phyloP scores from a whole-genome alignment of 2,329 filamentous ascomycete genomes.

The Hymenoscyphus fructigenus region DNA sequence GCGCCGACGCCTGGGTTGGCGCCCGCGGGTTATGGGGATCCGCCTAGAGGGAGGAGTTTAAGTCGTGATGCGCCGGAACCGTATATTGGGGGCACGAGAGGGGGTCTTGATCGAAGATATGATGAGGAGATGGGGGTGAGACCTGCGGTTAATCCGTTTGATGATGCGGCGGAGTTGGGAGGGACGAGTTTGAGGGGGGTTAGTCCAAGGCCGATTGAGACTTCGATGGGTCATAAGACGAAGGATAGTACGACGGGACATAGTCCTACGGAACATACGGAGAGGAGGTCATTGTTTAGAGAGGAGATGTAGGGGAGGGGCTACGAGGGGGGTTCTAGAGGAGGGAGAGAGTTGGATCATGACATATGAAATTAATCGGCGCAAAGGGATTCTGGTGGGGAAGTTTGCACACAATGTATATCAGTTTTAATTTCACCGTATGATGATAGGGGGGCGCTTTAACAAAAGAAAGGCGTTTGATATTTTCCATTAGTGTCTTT shows the following conservation, averaged over 20 bases:
- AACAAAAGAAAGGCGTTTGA: neutral
- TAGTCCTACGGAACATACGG: slow-evolving; percentile 47
- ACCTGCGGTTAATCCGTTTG: slow-evolving; percentile 63
- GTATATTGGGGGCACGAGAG: slow-evolving; percentile 40
- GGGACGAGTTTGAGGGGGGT: slow-evolving; percentile 65
- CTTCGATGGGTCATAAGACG: slow-evolving; percentile 35
- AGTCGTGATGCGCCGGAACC: slow-evolving; percentile 46
- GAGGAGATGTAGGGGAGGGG: slow-evolving; percentile 58
- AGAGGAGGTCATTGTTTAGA: slow-evolving; percentile 67
- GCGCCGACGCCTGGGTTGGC: slow-evolving; percentile 46
- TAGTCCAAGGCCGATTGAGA: slow-evolving; percentile 71
- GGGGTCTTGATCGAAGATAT: slow-evolving; percentile 45
- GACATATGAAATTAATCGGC: slow-evolving; percentile 7
- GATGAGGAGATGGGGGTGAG: slow-evolving; percentile 45
- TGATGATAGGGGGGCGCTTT: neutral
- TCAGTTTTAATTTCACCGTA: neutral
- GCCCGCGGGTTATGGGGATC: slow-evolving; percentile 42
- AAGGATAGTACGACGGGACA: slow-evolving; percentile 30
- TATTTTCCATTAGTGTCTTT: neutral
- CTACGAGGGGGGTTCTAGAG: too few relatives aligned
- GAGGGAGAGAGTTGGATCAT: neutral
- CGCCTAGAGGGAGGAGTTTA: slow-evolving; percentile 42
- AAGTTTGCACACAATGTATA: slow-evolving; percentile 5
- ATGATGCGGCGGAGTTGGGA: slow-evolving; percentile 61
- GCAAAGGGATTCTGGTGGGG: slow-evolving; percentile 2